These are phyloP conservation scores for Glebionis coronaria DNA, from an alignment of 129 eudicot genomes.

Conservation along the genomic window DNA sequence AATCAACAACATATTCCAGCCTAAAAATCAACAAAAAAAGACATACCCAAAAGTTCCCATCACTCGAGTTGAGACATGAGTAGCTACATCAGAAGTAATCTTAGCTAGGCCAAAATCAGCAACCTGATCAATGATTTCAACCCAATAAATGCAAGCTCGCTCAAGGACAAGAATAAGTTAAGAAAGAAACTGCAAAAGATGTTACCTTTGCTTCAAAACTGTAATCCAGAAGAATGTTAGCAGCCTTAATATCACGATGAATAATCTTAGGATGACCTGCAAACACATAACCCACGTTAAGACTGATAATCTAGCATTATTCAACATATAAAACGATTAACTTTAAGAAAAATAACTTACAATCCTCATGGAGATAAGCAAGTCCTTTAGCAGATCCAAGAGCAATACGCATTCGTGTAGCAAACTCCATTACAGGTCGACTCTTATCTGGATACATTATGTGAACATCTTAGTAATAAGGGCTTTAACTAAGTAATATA, in stretches of 20 bases:
- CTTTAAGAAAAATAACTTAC: conserved; percentile 41
- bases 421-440: conserved; percentile 80
- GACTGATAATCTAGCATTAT: background rate
- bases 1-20: background rate
- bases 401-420: conserved; percentile 76
- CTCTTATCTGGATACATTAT: conserved; percentile 54
- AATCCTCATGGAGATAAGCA: conserved; percentile 91
- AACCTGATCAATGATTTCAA: conserved; percentile 50
- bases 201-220: conserved; percentile 87
- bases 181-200: background rate
- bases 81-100: conserved; percentile 70
- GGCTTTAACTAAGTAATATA: background rate
- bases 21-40: background rate
- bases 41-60: conserved; percentile 99
- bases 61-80: conserved; percentile 93
- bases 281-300: conserved; percentile 2
- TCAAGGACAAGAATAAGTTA: background rate
- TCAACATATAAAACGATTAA: background rate
- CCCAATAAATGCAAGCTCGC: conserved; percentile 1
- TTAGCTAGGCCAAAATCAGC: conserved; percentile 99
- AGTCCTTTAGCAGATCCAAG: conserved; percentile 92
- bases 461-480: background rate
- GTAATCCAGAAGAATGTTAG: conserved; percentile 80
- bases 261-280: conserved; percentile 95
- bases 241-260: conserved; percentile 94